Base-by-base conservation (phyloP, 148 eudicot species). In the Linanthus parryae region DNA sequence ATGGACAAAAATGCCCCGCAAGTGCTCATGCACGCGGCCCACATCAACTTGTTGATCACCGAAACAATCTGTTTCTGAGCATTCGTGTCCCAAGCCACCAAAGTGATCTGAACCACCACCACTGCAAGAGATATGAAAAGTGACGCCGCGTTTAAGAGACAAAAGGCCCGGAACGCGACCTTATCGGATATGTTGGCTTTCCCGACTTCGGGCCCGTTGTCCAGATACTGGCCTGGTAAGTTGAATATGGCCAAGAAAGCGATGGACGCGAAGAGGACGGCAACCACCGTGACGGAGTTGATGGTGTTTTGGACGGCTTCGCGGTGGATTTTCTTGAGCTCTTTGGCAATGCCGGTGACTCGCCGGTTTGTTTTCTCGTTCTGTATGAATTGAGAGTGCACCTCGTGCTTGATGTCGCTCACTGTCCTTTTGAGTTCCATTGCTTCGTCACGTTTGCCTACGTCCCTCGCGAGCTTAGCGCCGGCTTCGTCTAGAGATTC, bases 231-330 rank as follows among this genome's bases (percentile, higher is more conserved):
- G 26, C 96, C 96, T 0, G 88, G 92, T 42, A 88, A 66, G 60
- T 70, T 88, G 67, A 88, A 88, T 31, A 88, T 79, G 12, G 94
- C 96, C 33, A 88, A 43, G 71, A 88, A 88, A 26, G 96, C 96
- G 19, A 88, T 88, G 57, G 96, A 88, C 38, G 96, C 96, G 30
- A 88, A 85, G 19, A 84, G 69, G 27, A 84, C 94, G 13, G 94
- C 96, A 1, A 88, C 89, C 14, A 88, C 86, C 2, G 96, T 88
- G 20, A 88, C 88, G 6, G 96, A 88, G 52, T 88, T 88, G 7
- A 82, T 84, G 43, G 96, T 84, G 64, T 79, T 81, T 49, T 88
- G 86, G 27, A 88, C 96, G 19, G 96, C 96, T 66, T 88, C 96
- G 18, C 89, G 41, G 64, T 88, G 94, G 54, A 88, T 87, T 67